Evolutionary conservation across 495 filamentous ascomycete genomes (phyloP).

Genomic region (Lasiosphaeria miniovina): DNA sequence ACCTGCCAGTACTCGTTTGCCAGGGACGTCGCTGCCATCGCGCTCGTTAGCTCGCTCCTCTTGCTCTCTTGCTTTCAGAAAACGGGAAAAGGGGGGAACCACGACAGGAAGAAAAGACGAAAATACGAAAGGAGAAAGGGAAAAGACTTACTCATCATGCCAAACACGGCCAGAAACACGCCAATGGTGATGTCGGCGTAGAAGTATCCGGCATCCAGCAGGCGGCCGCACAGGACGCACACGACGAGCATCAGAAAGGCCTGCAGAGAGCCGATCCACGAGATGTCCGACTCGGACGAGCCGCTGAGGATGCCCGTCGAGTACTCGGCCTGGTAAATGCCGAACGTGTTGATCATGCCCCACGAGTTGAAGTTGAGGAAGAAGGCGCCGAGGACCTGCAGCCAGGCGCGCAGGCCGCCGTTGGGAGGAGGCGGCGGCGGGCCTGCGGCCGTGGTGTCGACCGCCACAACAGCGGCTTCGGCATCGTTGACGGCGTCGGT

Average conservation of each 20-base stretch:
- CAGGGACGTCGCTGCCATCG: slow-evolving; percentile 49
- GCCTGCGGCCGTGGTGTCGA: background rate
- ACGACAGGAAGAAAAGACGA: too few species aligned
- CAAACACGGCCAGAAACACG: slow-evolving; percentile 45
- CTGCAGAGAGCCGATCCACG: slow-evolving; percentile 32
- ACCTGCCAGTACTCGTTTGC: slow-evolving; percentile 61
- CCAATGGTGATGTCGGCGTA: slow-evolving; percentile 8
- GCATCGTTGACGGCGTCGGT: background rate
- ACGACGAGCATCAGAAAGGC: slow-evolving; percentile 26
- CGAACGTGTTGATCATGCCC: slow-evolving; percentile 36
- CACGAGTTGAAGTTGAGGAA: slow-evolving; percentile 52
- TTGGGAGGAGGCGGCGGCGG: slow-evolving; percentile 1
- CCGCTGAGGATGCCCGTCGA: slow-evolving; percentile 17
- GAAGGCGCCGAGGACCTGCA: slow-evolving; percentile 50
- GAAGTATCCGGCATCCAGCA: slow-evolving; percentile 23
- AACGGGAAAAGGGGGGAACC: background rate
- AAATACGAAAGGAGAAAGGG: slow-evolving; percentile 37
- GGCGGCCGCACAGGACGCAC: slow-evolving; percentile 25
- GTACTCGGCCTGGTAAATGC: slow-evolving; percentile 33
- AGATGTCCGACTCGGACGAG: slow-evolving; percentile 26
- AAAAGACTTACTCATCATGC: slow-evolving; percentile 51
- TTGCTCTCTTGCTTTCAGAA: slow-evolving; percentile 43
- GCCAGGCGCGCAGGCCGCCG: slow-evolving; percentile 16
- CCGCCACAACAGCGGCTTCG: background rate
- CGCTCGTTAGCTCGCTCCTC: slow-evolving; percentile 1